Base-by-base conservation (phyloP, 208 protist genomes). In the Leishmania guyanensis region DNA sequence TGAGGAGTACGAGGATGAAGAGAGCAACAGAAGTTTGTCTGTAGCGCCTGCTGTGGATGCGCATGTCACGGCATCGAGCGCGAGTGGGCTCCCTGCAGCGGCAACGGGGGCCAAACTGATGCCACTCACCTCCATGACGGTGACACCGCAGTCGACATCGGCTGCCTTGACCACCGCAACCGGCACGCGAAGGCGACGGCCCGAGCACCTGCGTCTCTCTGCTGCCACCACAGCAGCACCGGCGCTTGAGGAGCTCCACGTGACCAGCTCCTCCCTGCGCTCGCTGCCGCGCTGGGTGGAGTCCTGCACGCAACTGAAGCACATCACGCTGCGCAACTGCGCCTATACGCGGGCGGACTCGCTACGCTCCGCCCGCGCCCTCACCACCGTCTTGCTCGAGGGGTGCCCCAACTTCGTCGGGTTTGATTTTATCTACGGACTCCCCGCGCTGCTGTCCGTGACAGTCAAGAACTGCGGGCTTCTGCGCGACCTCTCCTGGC, bases 1-100 rank as follows among this genome's bases (percentile, higher is more conserved):
- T n/a, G 82, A 86, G 48, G 82, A 86, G 82, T 54, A 76, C 51
- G 82, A 86, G 74, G 82, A 86, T 53, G 82, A 81, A 43, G 68
- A 74, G 43, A 77, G 22, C 29, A 39, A 43, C 56, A 2, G 9
- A 12, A 66, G 26, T 5, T 39, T 75, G 39, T 65, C 43, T 68
- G 64, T 58, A 43, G 8, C 58, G 14, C 26, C 76, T 3, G 68
- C 62, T 8, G 46, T 53, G 36, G 53, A 3, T 22, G 33, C 77
- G 10, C 70, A 48, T 14, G 53, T 39, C 43, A 43, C 58, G 39
- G 26, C 70, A 3, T 60, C 48, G 16, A 36, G 4, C 43, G 8
- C 36, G 5, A 69, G 16, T 17, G 10, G 26, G 51, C 64, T 70
- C 54, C 29, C 39, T 54, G 58, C 14, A 33, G 33, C 50, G n/a